Conservation (phyloP, 495 filamentous ascomycete species). For the Symbiotaphrina buchneri region DNA sequence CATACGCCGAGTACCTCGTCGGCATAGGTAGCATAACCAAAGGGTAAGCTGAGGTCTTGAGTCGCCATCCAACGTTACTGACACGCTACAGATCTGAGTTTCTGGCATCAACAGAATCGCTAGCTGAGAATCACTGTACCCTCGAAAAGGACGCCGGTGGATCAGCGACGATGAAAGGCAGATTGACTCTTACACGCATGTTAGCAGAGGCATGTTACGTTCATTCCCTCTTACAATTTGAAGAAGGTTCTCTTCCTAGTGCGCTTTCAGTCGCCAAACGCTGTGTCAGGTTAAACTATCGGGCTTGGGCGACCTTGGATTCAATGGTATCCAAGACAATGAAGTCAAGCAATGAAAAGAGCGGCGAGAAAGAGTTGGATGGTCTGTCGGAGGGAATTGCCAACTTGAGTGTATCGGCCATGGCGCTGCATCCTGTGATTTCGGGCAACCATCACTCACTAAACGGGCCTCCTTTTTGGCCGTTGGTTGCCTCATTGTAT, state of each 20-base stretch:
- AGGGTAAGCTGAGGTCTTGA: constrained; percentile 9
- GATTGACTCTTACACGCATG: constrained; percentile 12
- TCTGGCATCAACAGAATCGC: not conserved
- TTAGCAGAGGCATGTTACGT: constrained; percentile 29
- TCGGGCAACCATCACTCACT: constrained; percentile 10
- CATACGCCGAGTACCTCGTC: constrained; percentile 51
- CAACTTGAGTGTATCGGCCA: too few relatives aligned
- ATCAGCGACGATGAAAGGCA: constrained; percentile 1
- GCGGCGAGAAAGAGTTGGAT: constrained; percentile 10
- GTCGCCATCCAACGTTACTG: not conserved
- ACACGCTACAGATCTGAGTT: constrained; percentile 1
- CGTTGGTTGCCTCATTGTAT: constrained; percentile 47
- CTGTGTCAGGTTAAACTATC: constrained; percentile 39
- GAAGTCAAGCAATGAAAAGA: too few relatives aligned
- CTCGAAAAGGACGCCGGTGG: not conserved
- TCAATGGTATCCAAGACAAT: constrained; percentile 28
- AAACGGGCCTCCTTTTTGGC: constrained; percentile 58
- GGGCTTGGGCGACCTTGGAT: constrained; percentile 50
- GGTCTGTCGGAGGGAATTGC: constrained; percentile 13
- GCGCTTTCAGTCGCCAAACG: constrained; percentile 44
- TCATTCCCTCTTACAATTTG: constrained; percentile 37
- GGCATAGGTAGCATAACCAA: constrained; percentile 30
- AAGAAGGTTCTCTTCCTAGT: constrained; percentile 35
- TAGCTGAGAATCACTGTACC: constrained; percentile 1
- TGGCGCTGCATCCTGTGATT: constrained; percentile 6